Conservation (phyloP, 2,329 filamentous ascomycete genomes). For the Macrophomina tecta region DNA sequence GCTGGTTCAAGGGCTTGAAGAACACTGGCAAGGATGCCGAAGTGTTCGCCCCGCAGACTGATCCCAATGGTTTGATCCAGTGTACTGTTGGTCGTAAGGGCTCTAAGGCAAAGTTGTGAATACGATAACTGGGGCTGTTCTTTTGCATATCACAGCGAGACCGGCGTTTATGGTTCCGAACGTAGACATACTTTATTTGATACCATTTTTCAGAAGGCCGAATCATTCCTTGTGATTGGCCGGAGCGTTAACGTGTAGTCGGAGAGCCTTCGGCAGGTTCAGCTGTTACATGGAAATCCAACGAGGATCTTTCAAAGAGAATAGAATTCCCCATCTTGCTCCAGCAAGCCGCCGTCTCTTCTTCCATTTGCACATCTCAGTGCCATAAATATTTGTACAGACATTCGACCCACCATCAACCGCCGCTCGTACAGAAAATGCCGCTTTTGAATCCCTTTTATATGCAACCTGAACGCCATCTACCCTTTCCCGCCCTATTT, state of each 20-base stretch:
- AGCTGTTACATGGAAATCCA: too few relatives aligned
- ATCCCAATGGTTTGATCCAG: slow-evolving; percentile 94
- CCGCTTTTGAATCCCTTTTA: slow-evolving; percentile 15
- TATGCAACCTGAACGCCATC: slow-evolving; percentile 25
- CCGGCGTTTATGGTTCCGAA: slow-evolving; percentile 26
- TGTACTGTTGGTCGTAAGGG: slow-evolving; percentile 77
- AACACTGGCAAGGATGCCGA: slow-evolving; percentile 96
- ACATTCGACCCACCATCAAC: background rate
- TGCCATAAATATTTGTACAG: slow-evolving; percentile 15
- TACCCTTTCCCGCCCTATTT: slow-evolving; percentile 6
- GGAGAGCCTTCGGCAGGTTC: too few relatives aligned
- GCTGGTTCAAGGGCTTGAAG: slow-evolving; percentile 94
- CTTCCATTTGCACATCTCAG: background rate
- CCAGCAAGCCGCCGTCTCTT: background rate
- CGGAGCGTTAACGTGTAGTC: too few relatives aligned
- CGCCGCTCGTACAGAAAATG: slow-evolving; percentile 16
- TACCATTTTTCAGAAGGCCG: background rate
- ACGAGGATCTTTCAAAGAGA: too few relatives aligned
- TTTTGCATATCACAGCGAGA: slow-evolving; percentile 27
- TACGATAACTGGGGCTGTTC: background rate
- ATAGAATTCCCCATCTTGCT: background rate
- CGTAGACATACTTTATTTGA: slow-evolving; percentile 3
- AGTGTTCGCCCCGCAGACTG: slow-evolving; percentile 90
- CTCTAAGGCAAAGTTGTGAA: slow-evolving; percentile 52
- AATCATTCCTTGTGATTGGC: background rate